Evolutionary conservation across 2,329 filamentous ascomycete genomes (phyloP).

Genomic region (Botrytis hyacinthi): DNA sequence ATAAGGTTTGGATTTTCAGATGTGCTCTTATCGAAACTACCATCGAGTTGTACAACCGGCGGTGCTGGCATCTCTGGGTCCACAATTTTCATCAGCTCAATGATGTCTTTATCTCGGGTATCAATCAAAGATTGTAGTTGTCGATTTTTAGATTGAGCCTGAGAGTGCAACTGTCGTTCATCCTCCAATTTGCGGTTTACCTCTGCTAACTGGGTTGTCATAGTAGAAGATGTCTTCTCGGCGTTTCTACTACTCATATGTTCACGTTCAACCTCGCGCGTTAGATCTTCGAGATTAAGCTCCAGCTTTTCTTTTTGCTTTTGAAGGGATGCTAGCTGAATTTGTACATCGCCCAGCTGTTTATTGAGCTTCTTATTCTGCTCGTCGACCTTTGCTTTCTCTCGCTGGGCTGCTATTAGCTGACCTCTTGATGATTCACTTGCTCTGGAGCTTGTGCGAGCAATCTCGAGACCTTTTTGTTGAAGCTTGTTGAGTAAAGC

Average conservation of each 20-base stretch:
- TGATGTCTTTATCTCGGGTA: constrained; percentile 74
- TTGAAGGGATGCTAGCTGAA: constrained; percentile 78
- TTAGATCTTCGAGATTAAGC: constrained; percentile 84
- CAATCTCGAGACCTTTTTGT: constrained; percentile 95
- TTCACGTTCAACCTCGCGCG: constrained; percentile 86
- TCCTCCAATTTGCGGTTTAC: constrained; percentile 87
- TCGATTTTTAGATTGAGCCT: constrained; percentile 82
- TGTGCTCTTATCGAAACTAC: constrained; percentile 57
- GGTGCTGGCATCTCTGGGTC: constrained; percentile 60
- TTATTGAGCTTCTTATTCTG: constrained; percentile 77
- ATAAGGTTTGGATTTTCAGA: constrained; percentile 54
- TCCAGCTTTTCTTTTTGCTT: constrained; percentile 94
- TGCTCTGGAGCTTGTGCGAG: constrained; percentile 80
- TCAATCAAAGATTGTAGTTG: constrained; percentile 79
- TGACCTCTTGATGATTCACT: constrained; percentile 80
- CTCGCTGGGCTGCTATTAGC: constrained; percentile 71
- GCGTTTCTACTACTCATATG: constrained; percentile 87
- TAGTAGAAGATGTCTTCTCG: constrained; percentile 80
- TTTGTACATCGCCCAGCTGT: constrained; percentile 81
- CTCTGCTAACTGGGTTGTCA: constrained; percentile 81
- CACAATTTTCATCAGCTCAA: constrained; percentile 81
- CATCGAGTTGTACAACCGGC: constrained; percentile 53
- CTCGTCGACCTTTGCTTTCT: constrained; percentile 81
- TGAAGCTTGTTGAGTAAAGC: constrained; percentile 95
- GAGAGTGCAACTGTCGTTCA: constrained; percentile 78